Conservation (phyloP, 306 rosid species). For the Quercus mongolica region DNA sequence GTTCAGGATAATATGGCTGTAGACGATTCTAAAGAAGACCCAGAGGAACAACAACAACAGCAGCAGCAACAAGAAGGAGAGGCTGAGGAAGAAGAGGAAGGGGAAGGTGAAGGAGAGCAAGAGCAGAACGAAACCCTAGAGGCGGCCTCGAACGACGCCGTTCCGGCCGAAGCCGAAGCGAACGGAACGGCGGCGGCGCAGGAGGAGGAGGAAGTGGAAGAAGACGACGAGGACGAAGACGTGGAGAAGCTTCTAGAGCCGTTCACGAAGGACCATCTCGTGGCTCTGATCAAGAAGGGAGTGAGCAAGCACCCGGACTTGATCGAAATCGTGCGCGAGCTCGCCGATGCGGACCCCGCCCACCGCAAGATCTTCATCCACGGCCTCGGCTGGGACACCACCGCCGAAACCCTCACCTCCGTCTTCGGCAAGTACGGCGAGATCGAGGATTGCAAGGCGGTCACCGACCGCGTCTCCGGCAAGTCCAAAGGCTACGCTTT, state of each 20-base stretch:
- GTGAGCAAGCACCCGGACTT: constrained; percentile 50
- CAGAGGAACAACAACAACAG: not conserved
- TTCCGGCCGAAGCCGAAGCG: constrained; percentile 17
- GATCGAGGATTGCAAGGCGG: constrained; percentile 69
- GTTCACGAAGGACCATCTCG: constrained; percentile 59
- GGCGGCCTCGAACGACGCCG: constrained; percentile 1
- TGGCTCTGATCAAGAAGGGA: constrained; percentile 49
- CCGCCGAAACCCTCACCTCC: constrained; percentile 49
- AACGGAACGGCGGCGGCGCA: constrained; percentile 29
- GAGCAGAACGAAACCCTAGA: constrained; percentile 8
- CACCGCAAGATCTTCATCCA: constrained; percentile 70
- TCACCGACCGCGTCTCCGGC: constrained; percentile 56
- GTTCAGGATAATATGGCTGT: constrained; percentile 24
- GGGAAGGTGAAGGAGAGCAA: constrained; percentile 11
- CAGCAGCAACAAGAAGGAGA: not conserved
- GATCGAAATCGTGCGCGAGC: constrained; percentile 40
- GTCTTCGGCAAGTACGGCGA: constrained; percentile 56
- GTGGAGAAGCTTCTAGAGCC: constrained; percentile 71
- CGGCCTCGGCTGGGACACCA: constrained; percentile 75
- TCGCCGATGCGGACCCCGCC: constrained; percentile 68
- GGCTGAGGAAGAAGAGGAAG: constrained; percentile 2
- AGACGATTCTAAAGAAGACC: constrained; percentile 22
- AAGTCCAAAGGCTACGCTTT: constrained; percentile 70
- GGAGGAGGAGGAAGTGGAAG: constrained; percentile 27
- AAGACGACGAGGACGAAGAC: constrained; percentile 52